Conservation (phyloP, 1,284 basidiomycete species). For the Sporisorium sorghi region DNA sequence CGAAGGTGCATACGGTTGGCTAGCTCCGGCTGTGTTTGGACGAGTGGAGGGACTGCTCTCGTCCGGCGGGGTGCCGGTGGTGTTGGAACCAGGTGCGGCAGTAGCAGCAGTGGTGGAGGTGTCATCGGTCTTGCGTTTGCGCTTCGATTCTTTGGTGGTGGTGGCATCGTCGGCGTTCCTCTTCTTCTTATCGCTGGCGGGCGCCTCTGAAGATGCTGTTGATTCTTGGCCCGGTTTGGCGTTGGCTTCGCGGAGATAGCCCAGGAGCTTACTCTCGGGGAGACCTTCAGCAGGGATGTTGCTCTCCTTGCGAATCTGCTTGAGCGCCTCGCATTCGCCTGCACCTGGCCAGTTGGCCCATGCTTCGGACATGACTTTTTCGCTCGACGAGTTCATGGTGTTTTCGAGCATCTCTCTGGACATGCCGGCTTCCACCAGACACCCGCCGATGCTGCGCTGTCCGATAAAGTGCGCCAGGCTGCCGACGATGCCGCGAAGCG, state of each 20-base stretch:
- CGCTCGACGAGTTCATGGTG: conserved; percentile 47
- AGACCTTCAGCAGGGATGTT: conserved; percentile 62
- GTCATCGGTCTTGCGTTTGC: conserved; percentile 37
- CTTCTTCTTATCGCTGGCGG: conserved; percentile 31
- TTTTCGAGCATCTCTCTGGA: conserved; percentile 47
- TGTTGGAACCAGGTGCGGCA: neutral
- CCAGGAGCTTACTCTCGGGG: conserved; percentile 53
- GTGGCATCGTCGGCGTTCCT: conserved; percentile 20
- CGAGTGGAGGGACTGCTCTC: conserved; percentile 19
- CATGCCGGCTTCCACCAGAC: conserved; percentile 49
- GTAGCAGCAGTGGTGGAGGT: neutral
- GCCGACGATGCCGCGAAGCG: conserved; percentile 51
- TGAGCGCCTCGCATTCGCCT: conserved; percentile 56
- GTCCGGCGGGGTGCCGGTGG: conserved; percentile 14
- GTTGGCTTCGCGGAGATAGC: conserved; percentile 26
- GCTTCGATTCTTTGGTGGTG: conserved; percentile 21
- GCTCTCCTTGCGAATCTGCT: conserved; percentile 55
- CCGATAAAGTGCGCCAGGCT: conserved; percentile 60
- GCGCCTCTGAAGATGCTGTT: neutral
- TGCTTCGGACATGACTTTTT: conserved; percentile 59
- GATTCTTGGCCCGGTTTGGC: neutral
- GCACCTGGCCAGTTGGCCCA: conserved; percentile 64
- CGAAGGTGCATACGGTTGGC: conserved; percentile 1
- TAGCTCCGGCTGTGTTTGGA: neutral
- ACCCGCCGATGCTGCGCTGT: conserved; percentile 50